Percentiles rank a stretch among this genome's conserved stretches.
These are phyloP conservation scores for Podaxis sp. DNA, from an alignment of 768 basidiomycete genomes.

Conservation along the genomic window DNA sequence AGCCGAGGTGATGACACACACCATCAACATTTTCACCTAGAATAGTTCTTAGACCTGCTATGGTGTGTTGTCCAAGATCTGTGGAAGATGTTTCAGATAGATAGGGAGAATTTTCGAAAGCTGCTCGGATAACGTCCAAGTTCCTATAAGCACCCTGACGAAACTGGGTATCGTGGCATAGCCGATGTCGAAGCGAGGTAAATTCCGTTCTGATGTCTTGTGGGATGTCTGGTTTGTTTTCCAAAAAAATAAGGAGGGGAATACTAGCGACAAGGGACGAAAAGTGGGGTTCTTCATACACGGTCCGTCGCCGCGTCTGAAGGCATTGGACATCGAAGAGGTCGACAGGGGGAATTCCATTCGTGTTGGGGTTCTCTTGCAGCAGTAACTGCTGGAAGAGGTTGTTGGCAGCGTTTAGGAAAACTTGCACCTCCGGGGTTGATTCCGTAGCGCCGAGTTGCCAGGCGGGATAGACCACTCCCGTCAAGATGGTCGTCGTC, in stretches of 20 bases:
- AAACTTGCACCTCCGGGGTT: constrained; percentile 40
- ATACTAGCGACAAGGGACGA: constrained; percentile 58
- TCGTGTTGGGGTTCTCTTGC: constrained; percentile 43
- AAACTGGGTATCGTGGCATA: constrained; percentile 68
- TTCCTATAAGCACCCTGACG: constrained; percentile 76
- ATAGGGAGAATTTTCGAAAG: constrained; percentile 65
- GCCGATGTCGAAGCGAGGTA: constrained; percentile 49
- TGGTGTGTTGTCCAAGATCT: constrained; percentile 57
- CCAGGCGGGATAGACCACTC: constrained; percentile 83
- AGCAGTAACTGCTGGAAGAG: constrained; percentile 64
- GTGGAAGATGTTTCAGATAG: constrained; percentile 46
- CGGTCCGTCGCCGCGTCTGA: constrained; percentile 64
- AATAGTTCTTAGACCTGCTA: constrained; percentile 66
- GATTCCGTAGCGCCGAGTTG: constrained; percentile 46
- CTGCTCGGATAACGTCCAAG: constrained; percentile 64
- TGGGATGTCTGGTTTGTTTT: constrained; percentile 56
- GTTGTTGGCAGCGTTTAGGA: constrained; percentile 61
- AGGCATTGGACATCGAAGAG: constrained; percentile 69
- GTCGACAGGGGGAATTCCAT: constrained; percentile 41
- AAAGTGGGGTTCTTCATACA: constrained; percentile 69
- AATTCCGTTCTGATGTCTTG: constrained; percentile 49
- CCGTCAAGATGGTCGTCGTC: constrained; percentile 70
- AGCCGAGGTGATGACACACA: constrained; percentile 28
- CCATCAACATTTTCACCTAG: constrained; percentile 65
- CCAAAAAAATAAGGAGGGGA: constrained; percentile 69